Percentiles rank a stretch among this genome's conserved stretches.
These are phyloP conservation scores for Macrocystidia cucumis DNA, from an alignment of 1,284 basidiomycete species.

Conservation along the genomic window DNA sequence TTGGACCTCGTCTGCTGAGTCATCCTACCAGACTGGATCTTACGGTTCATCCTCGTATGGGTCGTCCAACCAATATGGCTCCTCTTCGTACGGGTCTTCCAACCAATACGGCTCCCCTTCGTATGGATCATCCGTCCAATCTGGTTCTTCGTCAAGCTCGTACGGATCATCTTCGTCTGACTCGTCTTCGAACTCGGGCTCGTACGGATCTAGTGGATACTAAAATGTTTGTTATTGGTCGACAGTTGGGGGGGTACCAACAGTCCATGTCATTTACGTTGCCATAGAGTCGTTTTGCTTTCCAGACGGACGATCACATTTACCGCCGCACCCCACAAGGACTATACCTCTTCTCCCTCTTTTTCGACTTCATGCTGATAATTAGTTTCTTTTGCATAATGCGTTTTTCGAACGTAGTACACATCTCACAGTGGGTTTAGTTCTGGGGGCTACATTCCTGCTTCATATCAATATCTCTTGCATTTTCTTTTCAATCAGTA, in stretches of 20 bases:
- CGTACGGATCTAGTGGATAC: slow-evolving; percentile 9
- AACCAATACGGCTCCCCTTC: slow-evolving; percentile 8
- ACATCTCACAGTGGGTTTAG: too few species aligned
- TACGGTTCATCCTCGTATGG: slow-evolving; percentile 13
- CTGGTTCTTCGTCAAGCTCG: too few species aligned
- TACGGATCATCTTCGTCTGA: too few species aligned
- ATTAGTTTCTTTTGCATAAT: slow-evolving; percentile 28
- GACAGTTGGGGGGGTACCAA: too few species aligned
- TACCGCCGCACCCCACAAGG: too few species aligned
- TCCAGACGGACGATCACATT: too few species aligned
- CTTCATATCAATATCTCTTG: too few species aligned
- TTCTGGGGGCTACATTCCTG: too few species aligned
- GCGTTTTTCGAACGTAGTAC: slow-evolving; percentile 23
- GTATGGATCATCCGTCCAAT: slow-evolving; percentile 8
- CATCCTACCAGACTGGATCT: too few species aligned
- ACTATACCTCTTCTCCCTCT: slow-evolving; percentile 21
- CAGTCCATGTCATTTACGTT: too few species aligned
- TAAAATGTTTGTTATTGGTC: slow-evolving; percentile 5
- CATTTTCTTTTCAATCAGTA: slow-evolving; percentile 8
- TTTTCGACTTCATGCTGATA: slow-evolving; percentile 23
- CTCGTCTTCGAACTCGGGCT: slow-evolving; percentile 8
- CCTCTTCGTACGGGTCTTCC: slow-evolving; percentile 12
- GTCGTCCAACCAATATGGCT: slow-evolving; percentile 9
- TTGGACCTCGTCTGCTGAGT: neutral
- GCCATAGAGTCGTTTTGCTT: too few species aligned